Evolutionary conservation across 164 flowering plant species (phyloP).

Genomic region (Akebia trifoliata): DNA sequence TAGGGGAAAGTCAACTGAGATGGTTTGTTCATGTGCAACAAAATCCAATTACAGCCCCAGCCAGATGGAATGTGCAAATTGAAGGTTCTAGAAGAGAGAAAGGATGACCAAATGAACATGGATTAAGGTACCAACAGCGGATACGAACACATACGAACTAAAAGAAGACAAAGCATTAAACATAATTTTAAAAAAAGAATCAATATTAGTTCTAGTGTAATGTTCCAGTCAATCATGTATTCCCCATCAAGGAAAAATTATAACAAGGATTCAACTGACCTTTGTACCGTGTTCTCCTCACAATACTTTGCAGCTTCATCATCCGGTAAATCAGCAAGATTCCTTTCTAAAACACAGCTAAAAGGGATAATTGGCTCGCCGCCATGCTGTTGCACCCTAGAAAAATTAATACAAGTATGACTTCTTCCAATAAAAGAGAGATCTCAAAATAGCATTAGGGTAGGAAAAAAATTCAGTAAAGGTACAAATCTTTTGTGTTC

Average conservation of each 20-base stretch:
- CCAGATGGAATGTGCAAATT: too few relatives aligned
- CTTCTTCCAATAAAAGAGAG: not conserved
- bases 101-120: not conserved
- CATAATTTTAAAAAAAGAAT: not conserved
- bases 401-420: slow-evolving; percentile 3
- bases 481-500: too few relatives aligned
- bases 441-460: not conserved
- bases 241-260: not conserved
- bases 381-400: slow-evolving; percentile 98
- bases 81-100: not conserved
- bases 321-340: slow-evolving; percentile 76
- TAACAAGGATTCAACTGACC: slow-evolving; percentile 43
- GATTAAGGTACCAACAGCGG: not conserved
- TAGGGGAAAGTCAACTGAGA: too few relatives aligned
- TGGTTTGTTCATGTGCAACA: too few relatives aligned
- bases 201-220: not conserved
- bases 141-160: not conserved
- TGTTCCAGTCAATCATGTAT: not conserved
- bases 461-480: not conserved
- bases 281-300: slow-evolving; percentile 86
- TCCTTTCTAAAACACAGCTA: slow-evolving; percentile 78
- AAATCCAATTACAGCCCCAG: too few relatives aligned
- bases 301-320: slow-evolving; percentile 94
- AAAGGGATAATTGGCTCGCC: slow-evolving; percentile 89
- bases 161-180: not conserved